phyloP scores from a whole-genome alignment of 768 basidiomycete genomes.

The Lyophyllum semitale region DNA sequence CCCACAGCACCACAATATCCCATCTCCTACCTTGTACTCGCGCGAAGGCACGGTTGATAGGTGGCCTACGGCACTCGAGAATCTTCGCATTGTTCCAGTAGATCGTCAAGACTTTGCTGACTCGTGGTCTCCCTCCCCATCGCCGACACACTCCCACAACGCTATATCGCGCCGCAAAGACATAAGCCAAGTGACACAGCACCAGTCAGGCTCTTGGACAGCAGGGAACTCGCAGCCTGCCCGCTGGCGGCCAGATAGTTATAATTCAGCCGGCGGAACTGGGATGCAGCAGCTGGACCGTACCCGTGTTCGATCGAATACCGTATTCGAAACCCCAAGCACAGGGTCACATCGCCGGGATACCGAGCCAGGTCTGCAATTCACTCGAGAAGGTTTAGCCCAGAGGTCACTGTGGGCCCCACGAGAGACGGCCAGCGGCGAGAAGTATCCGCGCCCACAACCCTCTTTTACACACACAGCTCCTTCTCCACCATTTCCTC shows the following conservation, averaged over 20 bases:
- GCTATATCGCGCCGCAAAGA: slow-evolving; percentile 34
- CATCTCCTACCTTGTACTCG: slow-evolving; percentile 26
- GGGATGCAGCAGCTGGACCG: slow-evolving; percentile 34
- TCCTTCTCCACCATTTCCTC: slow-evolving; percentile 36
- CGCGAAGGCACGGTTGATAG: slow-evolving; percentile 26
- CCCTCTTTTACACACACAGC: slow-evolving; percentile 35
- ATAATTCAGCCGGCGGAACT: slow-evolving; percentile 23
- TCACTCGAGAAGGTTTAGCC: slow-evolving; percentile 31
- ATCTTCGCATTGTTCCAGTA: slow-evolving; percentile 26
- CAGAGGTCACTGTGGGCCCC: slow-evolving; percentile 42
- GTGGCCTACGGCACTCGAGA: slow-evolving; percentile 31
- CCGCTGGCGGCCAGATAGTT: slow-evolving; percentile 41
- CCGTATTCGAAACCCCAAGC: slow-evolving; percentile 34
- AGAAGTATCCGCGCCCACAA: slow-evolving; percentile 35
- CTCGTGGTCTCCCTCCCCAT: slow-evolving; percentile 26
- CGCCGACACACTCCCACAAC: slow-evolving; percentile 27
- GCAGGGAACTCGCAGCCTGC: slow-evolving; percentile 34
- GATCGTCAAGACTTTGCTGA: slow-evolving; percentile 21
- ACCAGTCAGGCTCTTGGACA: slow-evolving; percentile 34
- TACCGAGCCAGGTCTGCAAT: slow-evolving; percentile 25
- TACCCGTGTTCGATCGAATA: slow-evolving; percentile 35
- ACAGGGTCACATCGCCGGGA: slow-evolving; percentile 31
- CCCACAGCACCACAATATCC: slow-evolving; percentile 28
- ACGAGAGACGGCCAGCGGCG: slow-evolving; percentile 31
- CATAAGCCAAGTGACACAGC: slow-evolving; percentile 22